A percentile compares a stretch with the other conserved stretches of the same genome.
Conservation (phyloP, 495 filamentous ascomycete genomes). For the Oidiodendron maius region DNA sequence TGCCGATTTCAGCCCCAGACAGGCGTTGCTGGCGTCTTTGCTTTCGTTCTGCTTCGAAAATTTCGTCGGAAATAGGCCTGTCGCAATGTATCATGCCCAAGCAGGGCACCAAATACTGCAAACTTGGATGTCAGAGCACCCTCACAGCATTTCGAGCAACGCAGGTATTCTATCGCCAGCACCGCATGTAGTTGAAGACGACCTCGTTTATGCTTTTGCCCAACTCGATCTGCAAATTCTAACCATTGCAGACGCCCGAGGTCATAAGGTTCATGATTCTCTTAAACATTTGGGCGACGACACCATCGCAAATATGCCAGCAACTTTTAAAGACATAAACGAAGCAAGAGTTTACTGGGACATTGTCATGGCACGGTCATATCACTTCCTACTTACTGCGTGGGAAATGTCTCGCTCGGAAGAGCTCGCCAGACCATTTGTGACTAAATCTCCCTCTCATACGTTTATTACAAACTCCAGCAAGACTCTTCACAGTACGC, state of each 20-base stretch:
- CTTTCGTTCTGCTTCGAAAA: slow-evolving; percentile 1
- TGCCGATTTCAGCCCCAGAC: background rate
- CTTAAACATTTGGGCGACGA: background rate
- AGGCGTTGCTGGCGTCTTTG: background rate
- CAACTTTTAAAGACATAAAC: background rate
- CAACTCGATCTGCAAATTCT: slow-evolving; percentile 1
- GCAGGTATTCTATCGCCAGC: background rate
- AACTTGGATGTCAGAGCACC: background rate
- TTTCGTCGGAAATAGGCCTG: background rate
- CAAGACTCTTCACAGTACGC: background rate
- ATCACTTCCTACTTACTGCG: background rate
- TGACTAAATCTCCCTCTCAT: background rate
- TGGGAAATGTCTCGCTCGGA: background rate
- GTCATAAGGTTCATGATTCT: background rate
- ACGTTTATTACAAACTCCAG: background rate
- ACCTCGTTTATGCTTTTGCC: background rate
- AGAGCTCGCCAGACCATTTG: background rate
- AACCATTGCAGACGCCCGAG: background rate
- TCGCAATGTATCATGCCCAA: background rate
- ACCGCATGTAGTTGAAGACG: background rate
- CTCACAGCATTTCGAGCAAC: background rate
- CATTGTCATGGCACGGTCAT: background rate
- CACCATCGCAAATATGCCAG: background rate
- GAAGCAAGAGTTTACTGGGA: background rate
- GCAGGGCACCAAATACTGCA: background rate